These are phyloP conservation scores for Picochlorum sp. DNA, from an alignment of 139 green algal genomes.

Conservation along the genomic window DNA sequence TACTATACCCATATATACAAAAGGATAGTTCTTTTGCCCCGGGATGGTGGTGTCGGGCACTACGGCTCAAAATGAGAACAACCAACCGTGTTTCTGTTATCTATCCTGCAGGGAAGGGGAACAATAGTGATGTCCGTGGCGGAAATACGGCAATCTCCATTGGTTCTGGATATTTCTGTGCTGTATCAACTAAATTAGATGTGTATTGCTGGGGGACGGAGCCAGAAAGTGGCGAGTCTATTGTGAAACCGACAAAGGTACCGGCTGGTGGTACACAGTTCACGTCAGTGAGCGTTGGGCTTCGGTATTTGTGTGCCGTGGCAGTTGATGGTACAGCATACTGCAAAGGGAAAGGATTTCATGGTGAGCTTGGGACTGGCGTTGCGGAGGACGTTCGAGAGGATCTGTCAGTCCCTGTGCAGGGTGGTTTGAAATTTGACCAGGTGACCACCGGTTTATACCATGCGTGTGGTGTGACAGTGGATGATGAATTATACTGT, in stretches of 20 bases:
- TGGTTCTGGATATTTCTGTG: background rate
- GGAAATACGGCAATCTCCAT: background rate
- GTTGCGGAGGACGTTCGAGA: background rate
- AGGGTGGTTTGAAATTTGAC: background rate
- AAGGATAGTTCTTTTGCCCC: no score
- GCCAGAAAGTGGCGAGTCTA: background rate
- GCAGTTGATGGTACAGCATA: background rate
- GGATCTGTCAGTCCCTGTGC: background rate
- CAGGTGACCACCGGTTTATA: background rate
- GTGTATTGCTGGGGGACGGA: background rate
- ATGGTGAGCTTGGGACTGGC: background rate
- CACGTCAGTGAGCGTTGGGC: background rate
- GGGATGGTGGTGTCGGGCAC: no score
- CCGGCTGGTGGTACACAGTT: background rate
- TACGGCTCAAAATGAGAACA: no score
- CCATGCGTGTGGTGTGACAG: slow-evolving; percentile 1
- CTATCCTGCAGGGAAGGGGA: no score
- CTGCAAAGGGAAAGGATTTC: background rate
- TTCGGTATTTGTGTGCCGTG: background rate
- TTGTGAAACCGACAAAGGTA: background rate
- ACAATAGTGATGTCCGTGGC: no score
- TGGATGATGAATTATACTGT: background rate
- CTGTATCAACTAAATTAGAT: background rate
- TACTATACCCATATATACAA: no score
- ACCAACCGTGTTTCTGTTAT: no score